phyloP scores from a whole-genome alignment of 2,329 filamentous ascomycete genomes.

The Drechmeria coniospora region DNA sequence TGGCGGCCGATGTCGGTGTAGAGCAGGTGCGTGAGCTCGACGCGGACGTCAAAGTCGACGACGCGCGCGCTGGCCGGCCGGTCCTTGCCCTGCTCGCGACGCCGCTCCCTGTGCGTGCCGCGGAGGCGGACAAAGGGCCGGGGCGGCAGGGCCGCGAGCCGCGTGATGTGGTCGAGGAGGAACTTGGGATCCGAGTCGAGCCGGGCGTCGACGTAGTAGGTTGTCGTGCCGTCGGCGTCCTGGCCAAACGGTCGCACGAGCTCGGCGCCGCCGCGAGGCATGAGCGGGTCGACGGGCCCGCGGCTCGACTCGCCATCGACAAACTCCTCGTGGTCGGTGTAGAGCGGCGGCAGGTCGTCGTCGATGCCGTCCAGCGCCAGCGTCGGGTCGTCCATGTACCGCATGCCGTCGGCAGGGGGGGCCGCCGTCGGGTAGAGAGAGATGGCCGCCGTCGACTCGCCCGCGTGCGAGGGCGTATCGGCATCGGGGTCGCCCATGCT shows the following conservation, averaged over 20 bases:
- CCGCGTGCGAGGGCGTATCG: slow-evolving; percentile 7
- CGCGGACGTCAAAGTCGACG: slow-evolving; percentile 42
- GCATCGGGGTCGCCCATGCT: too few relatives aligned
- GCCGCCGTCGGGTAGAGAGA: slow-evolving; percentile 8
- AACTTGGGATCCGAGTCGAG: slow-evolving; percentile 28
- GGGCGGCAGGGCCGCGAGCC: slow-evolving; percentile 32
- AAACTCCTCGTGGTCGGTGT: slow-evolving; percentile 20
- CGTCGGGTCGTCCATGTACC: slow-evolving; percentile 21
- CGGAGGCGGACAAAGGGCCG: slow-evolving; percentile 35
- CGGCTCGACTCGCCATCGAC: slow-evolving; percentile 2
- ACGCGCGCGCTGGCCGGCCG: slow-evolving; percentile 32
- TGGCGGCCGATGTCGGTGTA: slow-evolving; percentile 26
- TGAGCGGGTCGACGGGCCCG: slow-evolving; percentile 10
- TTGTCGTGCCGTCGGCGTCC: slow-evolving; percentile 16
- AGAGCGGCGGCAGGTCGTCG: slow-evolving; percentile 30
- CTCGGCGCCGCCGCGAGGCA: slow-evolving; percentile 7
- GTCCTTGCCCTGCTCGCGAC: slow-evolving; percentile 13
- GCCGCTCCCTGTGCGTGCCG: slow-evolving; percentile 35
- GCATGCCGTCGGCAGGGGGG: slow-evolving; percentile 10
- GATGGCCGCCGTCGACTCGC: slow-evolving; percentile 13
- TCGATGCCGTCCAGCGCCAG: slow-evolving; percentile 13
- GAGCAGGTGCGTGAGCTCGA: slow-evolving; percentile 45
- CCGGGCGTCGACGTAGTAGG: slow-evolving; percentile 26
- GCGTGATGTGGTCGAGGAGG: slow-evolving; percentile 28
- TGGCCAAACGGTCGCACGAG: slow-evolving; percentile 13